Percentiles rank a stretch among this genome's conserved stretches.
Evolutionary conservation across 495 filamentous ascomycete species (phyloP).

Genomic region (Lentithecium fluviatile): DNA sequence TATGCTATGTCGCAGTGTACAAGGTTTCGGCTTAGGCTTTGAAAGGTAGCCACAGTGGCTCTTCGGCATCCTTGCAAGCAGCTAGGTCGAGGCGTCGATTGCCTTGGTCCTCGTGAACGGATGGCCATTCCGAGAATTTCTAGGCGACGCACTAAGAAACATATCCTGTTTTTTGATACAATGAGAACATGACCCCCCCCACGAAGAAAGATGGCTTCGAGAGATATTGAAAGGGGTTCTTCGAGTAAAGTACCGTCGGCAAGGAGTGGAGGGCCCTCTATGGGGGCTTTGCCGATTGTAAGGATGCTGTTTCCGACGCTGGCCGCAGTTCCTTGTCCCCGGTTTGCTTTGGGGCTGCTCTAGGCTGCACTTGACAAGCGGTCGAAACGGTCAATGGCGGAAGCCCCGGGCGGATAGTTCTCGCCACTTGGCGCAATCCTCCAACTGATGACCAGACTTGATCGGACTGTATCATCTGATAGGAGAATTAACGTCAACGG

Average conservation of each 20-base stretch:
- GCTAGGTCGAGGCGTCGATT: neutral
- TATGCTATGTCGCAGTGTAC: neutral
- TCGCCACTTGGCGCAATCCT: neutral
- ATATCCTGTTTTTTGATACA: too few species aligned
- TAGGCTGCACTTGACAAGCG: slow-evolving; percentile 1
- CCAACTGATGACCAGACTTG: neutral
- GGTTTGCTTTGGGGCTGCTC: neutral
- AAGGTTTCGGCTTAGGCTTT: neutral
- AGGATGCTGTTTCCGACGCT: too few species aligned
- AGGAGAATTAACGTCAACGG: neutral
- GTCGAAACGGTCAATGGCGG: slow-evolving; percentile 10
- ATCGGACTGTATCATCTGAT: slow-evolving; percentile 12
- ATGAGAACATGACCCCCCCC: too few species aligned
- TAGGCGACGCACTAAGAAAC: too few species aligned
- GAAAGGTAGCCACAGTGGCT: neutral
- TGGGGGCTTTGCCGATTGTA: too few species aligned
- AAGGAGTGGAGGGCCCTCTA: too few species aligned
- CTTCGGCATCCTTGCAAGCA: neutral
- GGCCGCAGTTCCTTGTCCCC: too few species aligned
- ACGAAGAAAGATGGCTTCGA: too few species aligned
- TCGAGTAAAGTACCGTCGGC: too few species aligned
- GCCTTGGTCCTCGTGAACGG: too few species aligned
- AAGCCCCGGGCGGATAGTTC: neutral
- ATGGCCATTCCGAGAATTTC: too few species aligned
- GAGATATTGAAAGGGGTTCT: too few species aligned